Base-by-base conservation (phyloP, 2,329 filamentous ascomycete species). In the Exserohilum turcica region DNA sequence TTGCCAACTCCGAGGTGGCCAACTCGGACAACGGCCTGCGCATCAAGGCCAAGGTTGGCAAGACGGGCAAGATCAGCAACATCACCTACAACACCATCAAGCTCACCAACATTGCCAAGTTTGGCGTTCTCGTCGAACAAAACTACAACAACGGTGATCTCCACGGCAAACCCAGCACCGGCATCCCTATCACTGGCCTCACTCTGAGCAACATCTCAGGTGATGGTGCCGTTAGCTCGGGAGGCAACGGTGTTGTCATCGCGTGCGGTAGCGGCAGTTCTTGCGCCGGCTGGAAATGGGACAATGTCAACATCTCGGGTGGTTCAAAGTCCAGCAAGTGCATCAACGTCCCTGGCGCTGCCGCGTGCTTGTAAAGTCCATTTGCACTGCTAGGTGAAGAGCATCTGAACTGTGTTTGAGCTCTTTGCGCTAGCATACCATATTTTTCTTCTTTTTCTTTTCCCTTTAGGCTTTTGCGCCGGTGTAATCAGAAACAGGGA, bases 21-120 rank as follows among this genome's bases (percentile, higher is more conserved):
- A 74, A 84, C 64, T 84, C 81, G 0, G 67, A 77, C 38, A 84
- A 84, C 65, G 83, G 82, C 43, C 75, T 84, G 48, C 82, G 83
- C 52, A 78, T 86, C 70, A 86, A 86, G 75, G 82, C 80, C 8
- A 78, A 80, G 13, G 77, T 73, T 39, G 78, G 74, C 45, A 76
- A 76, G 6, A 84, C 79, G 0, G 84, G 83, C 35, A 72, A 70
- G 10, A 80, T 86, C 46, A 73, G 69, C 27, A 77, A 77, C 49
- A 60, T 82, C 47, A 76, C 74, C 16, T 82, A 79, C 67, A 65
- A 70, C 44, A 77, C 78, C 58, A 81, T 82, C 56, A 70, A 67
- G 1, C 59, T 82, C 19, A 72, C 66, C 18, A 69, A 72, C 18
- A 79, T 80, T 59, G 67, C 73, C 16, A 75, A 75, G 57, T 49